Conservation (phyloP, 129 eudicot species). For the Logfia minima region DNA sequence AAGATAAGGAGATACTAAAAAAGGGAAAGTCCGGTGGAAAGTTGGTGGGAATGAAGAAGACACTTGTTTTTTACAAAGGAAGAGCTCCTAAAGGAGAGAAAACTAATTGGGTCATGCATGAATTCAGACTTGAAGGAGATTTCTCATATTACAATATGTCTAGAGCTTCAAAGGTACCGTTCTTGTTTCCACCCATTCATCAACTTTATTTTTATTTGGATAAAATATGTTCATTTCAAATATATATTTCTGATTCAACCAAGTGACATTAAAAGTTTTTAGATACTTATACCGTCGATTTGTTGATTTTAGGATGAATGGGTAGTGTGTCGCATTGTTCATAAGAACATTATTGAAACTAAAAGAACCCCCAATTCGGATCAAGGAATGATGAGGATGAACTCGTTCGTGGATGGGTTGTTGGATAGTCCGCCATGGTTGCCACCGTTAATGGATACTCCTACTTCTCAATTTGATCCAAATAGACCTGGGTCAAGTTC, state of each 20-base stretch:
- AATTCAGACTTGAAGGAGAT: slow-evolving; percentile 76
- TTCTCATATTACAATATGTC: slow-evolving; percentile 71
- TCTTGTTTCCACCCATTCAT: background rate
- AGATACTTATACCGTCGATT: background rate
- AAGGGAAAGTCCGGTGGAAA: slow-evolving; percentile 36
- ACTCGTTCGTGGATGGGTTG: slow-evolving; percentile 60
- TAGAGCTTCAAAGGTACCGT: slow-evolving; percentile 56
- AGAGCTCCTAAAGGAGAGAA: slow-evolving; percentile 91
- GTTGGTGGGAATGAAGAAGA: slow-evolving; percentile 86
- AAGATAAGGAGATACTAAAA: slow-evolving; percentile 70
- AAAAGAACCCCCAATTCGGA: slow-evolving; percentile 36
- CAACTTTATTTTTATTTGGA: slow-evolving; percentile 8
- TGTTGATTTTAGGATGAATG: slow-evolving; percentile 55
- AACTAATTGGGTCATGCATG: slow-evolving; percentile 92
- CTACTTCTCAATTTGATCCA: slow-evolving; percentile 13
- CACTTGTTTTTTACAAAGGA: slow-evolving; percentile 89
- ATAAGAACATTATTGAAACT: slow-evolving; percentile 41
- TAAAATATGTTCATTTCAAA: background rate
- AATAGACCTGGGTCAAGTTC: slow-evolving; percentile 24
- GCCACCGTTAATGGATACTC: slow-evolving; percentile 54
- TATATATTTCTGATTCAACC: background rate
- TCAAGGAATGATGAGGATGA: slow-evolving; percentile 33
- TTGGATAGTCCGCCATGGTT: slow-evolving; percentile 46
- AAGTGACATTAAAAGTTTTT: background rate
- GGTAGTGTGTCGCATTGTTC: slow-evolving; percentile 70